Conservation (phyloP, 805 yeast genomes). For the Saturnispora quitensis region DNA sequence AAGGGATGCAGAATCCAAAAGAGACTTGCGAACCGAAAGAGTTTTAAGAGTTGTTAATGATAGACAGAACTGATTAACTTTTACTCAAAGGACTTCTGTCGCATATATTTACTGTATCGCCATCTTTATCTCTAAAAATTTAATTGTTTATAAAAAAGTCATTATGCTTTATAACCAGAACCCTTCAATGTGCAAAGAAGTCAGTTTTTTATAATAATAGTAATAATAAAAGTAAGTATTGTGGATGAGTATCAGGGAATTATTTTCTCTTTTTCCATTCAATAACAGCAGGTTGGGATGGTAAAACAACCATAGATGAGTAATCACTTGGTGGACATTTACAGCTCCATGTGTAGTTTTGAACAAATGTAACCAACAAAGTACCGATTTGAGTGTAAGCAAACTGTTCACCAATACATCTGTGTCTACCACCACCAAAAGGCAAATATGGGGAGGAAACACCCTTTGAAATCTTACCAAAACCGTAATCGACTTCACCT, state of each 20-base stretch:
- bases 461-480: slow-evolving; percentile 93
- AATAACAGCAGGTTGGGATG: slow-evolving; percentile 65
- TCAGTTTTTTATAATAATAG: neutral
- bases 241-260: neutral
- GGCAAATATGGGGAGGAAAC: slow-evolving; percentile 94
- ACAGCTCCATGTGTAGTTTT: slow-evolving; percentile 70
- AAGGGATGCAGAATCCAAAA: slow-evolving; percentile 35
- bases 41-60: slow-evolving; percentile 28
- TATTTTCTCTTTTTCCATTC: slow-evolving; percentile 57
- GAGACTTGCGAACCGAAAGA: slow-evolving; percentile 15
- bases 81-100: neutral
- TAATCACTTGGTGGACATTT: slow-evolving; percentile 64
- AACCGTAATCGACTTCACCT: slow-evolving; percentile 75
- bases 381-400: slow-evolving; percentile 91
- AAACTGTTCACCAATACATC: slow-evolving; percentile 98
- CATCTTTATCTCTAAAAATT: neutral
- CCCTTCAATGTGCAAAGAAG: neutral
- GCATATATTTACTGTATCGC: neutral
- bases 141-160: slow-evolving; percentile 1
- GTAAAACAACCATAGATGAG: slow-evolving; percentile 89
- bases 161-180: neutral
- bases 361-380: slow-evolving; percentile 63
- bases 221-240: neutral
- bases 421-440: slow-evolving; percentile 98
- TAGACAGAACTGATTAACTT: slow-evolving; percentile 10